These are phyloP conservation scores for Sclerospora graminicola DNA, from an alignment of 352 stramenopile species.

Conservation along the genomic window DNA sequence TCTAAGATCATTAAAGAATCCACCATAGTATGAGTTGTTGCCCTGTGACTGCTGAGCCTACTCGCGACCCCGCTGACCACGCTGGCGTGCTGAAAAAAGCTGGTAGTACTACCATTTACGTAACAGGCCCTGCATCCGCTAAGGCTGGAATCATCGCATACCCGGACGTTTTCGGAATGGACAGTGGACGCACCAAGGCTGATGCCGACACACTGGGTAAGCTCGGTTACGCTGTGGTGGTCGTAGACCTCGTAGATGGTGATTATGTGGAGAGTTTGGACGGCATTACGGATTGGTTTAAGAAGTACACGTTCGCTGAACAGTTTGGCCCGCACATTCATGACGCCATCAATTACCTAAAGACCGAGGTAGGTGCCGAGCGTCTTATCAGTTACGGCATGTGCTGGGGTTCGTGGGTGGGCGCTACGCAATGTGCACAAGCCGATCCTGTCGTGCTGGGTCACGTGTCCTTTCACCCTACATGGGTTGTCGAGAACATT, in stretches of 20 bases:
- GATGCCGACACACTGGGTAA: slow-evolving; percentile 65
- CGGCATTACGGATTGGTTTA: slow-evolving; percentile 40
- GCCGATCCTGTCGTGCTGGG: slow-evolving; percentile 35
- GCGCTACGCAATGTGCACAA: slow-evolving; percentile 36
- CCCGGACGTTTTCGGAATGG: slow-evolving; percentile 69
- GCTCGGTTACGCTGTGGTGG: slow-evolving; percentile 63
- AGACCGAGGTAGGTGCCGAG: slow-evolving; percentile 45
- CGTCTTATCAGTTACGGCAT: slow-evolving; percentile 69
- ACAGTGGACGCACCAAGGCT: slow-evolving; percentile 73
- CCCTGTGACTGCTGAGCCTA: slow-evolving; percentile 53
- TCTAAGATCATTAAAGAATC: slow-evolving; percentile 17
- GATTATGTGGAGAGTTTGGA: slow-evolving; percentile 49
- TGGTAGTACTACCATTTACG: slow-evolving; percentile 61
- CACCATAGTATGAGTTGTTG: slow-evolving; percentile 58
- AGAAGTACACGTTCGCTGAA: slow-evolving; percentile 53
- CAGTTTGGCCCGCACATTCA: slow-evolving; percentile 47
- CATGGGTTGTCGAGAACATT: slow-evolving; percentile 70
- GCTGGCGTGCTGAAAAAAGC: slow-evolving; percentile 52
- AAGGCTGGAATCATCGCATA: slow-evolving; percentile 60
- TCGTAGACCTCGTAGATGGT: slow-evolving; percentile 53
- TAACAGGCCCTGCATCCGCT: slow-evolving; percentile 48
- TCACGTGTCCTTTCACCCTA: slow-evolving; percentile 78
- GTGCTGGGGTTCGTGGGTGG: slow-evolving; percentile 77
- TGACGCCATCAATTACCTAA: slow-evolving; percentile 63
- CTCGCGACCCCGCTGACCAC: slow-evolving; percentile 30